Base-by-base conservation (phyloP, 1,284 basidiomycete species). In the Ceratobasidium sp. region DNA sequence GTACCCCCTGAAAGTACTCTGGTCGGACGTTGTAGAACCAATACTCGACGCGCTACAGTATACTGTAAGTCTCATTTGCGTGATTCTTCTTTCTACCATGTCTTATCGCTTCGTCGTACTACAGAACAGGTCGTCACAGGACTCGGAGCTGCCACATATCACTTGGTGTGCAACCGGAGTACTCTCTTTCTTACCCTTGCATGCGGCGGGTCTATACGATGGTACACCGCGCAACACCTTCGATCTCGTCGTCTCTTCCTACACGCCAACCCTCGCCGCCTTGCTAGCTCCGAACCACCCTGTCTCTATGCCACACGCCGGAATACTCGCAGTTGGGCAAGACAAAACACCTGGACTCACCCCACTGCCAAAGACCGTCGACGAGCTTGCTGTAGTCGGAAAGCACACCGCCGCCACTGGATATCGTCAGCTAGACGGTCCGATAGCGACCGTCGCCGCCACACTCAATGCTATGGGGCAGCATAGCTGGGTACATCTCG, bases 121-220 rank as follows among this genome's bases (percentile, higher is more conserved):
- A 15, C 17, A 70, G 68, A n/a, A 59, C 12, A 42, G 17, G 4
- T 26, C 44, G 1, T 17, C 68, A n/a, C 6, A 10, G 2, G 38
- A 56, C 4, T n/a, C n/a, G n/a, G 48, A 70, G 33, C 38, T 70
- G 1, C 68, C 68, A 12, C 68, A 70, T 28, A 56, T 70, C 2
- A 57, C 40, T 5, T 70, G 68, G 68, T 70, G 68, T 33, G 57
- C 52, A n/a, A 70, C 68, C 6, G 68, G 68, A 5, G 28, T 12
- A 3, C 68, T 70, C 20, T 70, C 68, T 3, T 70, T 42, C 12
- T 20, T 70, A 17, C 68, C 68, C 5, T n/a, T 70, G 1, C 68
- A 70, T 17, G 68, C 68, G 1, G 68, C 68, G 10, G 52, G 54
- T 10, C 1, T n/a, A 4, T 70, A 70, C 38, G 33, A 44, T 20